Evolutionary conservation across 1,284 basidiomycete species (phyloP), one percentile per base, ranked within the genome.

Genomic region (Leccinum cinnamomeum): DNA sequence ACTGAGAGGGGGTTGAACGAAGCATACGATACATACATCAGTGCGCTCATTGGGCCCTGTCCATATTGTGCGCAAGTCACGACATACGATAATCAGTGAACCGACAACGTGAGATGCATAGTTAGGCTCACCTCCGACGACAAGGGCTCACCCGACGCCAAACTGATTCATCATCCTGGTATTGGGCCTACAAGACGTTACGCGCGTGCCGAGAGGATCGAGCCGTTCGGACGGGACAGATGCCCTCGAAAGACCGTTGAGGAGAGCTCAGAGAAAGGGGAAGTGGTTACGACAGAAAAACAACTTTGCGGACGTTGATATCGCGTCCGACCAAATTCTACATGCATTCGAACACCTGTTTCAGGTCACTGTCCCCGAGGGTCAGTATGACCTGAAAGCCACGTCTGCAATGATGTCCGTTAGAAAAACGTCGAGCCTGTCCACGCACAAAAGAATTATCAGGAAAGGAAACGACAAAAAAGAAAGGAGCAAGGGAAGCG

Each of bases 81-180:
- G 12, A 35, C 35, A 35, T 2, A 35, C 35, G 12, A 35, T 35
- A 12, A 35, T 35, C 4, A 35, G 11, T 12, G 33, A 5, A 35
- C 33, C 33, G 33, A 12, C 33, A 12, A 2, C 11, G 11, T 60
- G 16, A 16, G 14, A 5, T 41, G 14, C 16, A 20, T 41, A 41
- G 39, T 41, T 16, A 1, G 16, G 50, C 61, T 58, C 61, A 79
- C 77, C 78, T 55, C 79, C 79, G 25, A 79, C 79, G 25, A 79
- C 48, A 55, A 76, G 77, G 16, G 69, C 73, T 18, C 70, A 55
- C 12, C 76, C 77, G 35, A 51, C 55, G 7, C 70, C 65, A 53
- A 75, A 75, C 51, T 68, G 68, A 37, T 76, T 35, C 10, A 69
- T 70, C 70, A 75, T 74, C 18, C 76, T 64, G 16, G 75, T 64